Evolutionary conservation across 2,329 filamentous ascomycete species (phyloP).

Genomic region (Myriosclerotinia scirpicola): DNA sequence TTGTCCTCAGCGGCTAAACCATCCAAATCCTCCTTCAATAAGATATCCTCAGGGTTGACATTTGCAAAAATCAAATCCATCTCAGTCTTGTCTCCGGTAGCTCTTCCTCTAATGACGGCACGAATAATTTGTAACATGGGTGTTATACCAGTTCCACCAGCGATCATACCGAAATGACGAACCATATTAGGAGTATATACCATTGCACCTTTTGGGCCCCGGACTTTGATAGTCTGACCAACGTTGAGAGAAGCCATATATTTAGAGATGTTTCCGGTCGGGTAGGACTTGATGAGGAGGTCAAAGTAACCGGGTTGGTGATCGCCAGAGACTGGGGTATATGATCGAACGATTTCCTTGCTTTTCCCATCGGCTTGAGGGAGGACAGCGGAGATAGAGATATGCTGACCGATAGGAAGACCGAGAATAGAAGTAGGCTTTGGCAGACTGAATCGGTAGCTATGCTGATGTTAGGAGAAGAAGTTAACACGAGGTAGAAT

Average conservation of each 20-base stretch:
- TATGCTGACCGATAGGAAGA: conserved; percentile 97
- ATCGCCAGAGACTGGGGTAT: conserved; percentile 89
- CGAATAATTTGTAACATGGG: conserved; percentile 97
- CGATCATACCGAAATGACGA: conserved; percentile 95
- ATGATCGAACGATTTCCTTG: conserved; percentile 87
- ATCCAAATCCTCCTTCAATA: conserved; percentile 91
- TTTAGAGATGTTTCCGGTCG: conserved; percentile 95
- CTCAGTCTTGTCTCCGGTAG: conserved; percentile 78
- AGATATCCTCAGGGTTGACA: conserved; percentile 87
- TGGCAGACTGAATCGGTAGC: conserved; percentile 91
- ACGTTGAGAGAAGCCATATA: conserved; percentile 80
- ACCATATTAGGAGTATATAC: conserved; percentile 98
- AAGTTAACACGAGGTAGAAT: conserved; percentile 2
- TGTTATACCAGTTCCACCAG: conserved; percentile 95
- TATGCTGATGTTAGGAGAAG: conserved; percentile 40
- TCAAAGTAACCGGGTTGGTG: conserved; percentile 90
- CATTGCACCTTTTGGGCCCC: conserved; percentile 95
- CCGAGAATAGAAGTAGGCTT: conserved; percentile 78
- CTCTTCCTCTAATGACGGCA: conserved; percentile 80
- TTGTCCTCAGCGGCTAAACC: conserved; percentile 72
- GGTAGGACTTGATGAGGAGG: conserved; percentile 96
- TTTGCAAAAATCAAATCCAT: conserved; percentile 97
- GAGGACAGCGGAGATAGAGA: conserved; percentile 84
- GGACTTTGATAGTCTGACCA: conserved; percentile 85
- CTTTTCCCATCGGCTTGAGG: conserved; percentile 63